Evolutionary conservation across 306 rosid species (phyloP), one percentile per base, ranked within the genome.

Genomic region (Vigna angularis): DNA sequence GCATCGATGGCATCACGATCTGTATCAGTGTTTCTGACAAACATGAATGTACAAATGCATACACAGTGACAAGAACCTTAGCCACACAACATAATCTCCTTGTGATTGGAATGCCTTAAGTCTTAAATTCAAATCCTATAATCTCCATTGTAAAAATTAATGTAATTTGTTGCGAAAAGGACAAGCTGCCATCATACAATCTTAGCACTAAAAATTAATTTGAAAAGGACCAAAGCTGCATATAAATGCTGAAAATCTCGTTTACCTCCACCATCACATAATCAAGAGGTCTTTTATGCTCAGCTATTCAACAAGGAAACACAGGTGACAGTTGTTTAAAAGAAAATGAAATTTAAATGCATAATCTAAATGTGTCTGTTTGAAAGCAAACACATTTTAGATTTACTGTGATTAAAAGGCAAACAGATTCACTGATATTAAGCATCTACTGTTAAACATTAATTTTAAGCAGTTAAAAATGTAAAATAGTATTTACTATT

Each of bases 151-250:
- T 7, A 51, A 51, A 17, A 50, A 34, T 51, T 53, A 16, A 14
- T 34, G 52, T 18, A 16, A 15, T 24, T 52, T 52, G 55, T 38
- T 9, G 42, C 13, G 28, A 53, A 66, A 40, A 24, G 81, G 65
- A 51, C 55, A 64, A 18, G 40, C 51, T 75, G 32, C 59, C 16
- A n/a, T 65, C 50, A 65, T n/a, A 66, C 51, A 38, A 63, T 24
- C 47, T 26, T 74, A 18, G 52, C 30, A 58, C 13, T 26, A 34
- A 4, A 73, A 24, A 24, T 24, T 57, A 57, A 36, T 22, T 18
- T 34, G 42, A 52, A 66, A 66, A 66, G 57, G 30, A 51, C 66
- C 66, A 18, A 13, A 59, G 52, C n/a, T 75, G 50, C 79, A 75
- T 45, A 6, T 2, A 20, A 49, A 22, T 45, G 49, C 10, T 7